These are phyloP conservation scores for Penicillium cataractarum DNA, from an alignment of 495 filamentous ascomycete species.

Conservation along the genomic window DNA sequence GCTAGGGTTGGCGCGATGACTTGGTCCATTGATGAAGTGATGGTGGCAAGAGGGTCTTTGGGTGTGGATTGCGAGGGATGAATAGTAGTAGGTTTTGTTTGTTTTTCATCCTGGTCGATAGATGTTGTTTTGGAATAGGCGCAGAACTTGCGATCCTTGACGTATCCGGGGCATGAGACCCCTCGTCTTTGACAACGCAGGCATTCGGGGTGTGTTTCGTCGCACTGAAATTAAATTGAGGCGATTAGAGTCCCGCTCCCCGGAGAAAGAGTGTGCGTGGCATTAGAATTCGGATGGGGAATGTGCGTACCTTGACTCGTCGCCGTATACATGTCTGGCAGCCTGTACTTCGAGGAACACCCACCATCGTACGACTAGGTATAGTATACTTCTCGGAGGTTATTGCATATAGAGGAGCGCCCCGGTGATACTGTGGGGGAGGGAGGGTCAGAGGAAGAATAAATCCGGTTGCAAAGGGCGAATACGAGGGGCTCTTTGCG, in stretches of 20 bases:
- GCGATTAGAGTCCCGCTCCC: neutral
- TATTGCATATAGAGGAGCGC: neutral
- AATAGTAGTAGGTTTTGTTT: neutral
- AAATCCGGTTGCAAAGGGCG: neutral
- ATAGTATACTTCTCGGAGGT: neutral
- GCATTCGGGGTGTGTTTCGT: constrained; percentile 33
- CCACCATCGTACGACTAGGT: constrained; percentile 6
- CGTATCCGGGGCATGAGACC: constrained; percentile 37
- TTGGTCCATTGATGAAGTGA: constrained; percentile 23
- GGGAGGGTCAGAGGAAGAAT: neutral
- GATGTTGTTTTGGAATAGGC: neutral
- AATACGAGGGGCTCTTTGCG: neutral
- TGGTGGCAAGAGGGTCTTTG: neutral
- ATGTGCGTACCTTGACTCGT: constrained; percentile 7
- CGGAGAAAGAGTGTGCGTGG: too few species aligned
- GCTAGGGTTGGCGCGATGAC: constrained; percentile 21
- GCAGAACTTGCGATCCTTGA: constrained; percentile 27
- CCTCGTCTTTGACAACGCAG: constrained; percentile 32
- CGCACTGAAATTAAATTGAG: constrained; percentile 6
- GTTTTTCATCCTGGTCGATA: neutral
- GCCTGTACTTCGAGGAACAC: constrained; percentile 12
- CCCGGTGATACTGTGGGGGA: neutral
- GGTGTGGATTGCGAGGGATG: neutral
- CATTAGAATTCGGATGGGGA: neutral
- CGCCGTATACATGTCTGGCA: constrained; percentile 7